These are phyloP conservation scores for Vigna mungo DNA, from an alignment of 306 rosid species.

Conservation along the genomic window DNA sequence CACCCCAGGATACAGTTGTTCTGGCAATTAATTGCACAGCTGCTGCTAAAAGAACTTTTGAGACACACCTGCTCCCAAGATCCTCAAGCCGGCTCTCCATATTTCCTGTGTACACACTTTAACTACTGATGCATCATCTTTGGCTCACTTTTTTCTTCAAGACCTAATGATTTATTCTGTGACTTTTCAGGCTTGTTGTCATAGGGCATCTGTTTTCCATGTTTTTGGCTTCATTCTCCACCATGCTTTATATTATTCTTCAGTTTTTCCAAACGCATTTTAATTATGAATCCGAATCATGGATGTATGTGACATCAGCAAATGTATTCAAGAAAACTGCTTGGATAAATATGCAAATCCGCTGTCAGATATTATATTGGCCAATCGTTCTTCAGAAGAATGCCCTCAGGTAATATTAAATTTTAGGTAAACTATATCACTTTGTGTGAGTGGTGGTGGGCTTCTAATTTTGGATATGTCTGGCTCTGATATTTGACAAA, in stretches of 20 bases:
- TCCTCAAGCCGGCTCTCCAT: constrained; percentile 52
- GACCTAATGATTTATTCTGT: constrained; percentile 45
- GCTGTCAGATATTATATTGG: constrained; percentile 91
- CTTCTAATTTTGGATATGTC: constrained; percentile 39
- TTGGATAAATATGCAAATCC: constrained; percentile 68
- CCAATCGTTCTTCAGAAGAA: constrained; percentile 81
- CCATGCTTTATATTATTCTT: constrained; percentile 65
- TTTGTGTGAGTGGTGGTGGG: constrained; percentile 30
- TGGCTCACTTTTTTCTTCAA: constrained; percentile 35
- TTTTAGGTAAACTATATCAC: constrained; percentile 19
- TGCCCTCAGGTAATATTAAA: constrained; percentile 68
- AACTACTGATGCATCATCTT: constrained; percentile 25
- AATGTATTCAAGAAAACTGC: constrained; percentile 61
- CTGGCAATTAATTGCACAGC: constrained; percentile 77
- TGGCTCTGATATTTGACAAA: constrained; percentile 33
- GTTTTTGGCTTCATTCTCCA: constrained; percentile 71
- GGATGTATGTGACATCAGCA: constrained; percentile 57
- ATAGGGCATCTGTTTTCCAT: constrained; percentile 66
- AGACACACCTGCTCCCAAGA: constrained; percentile 53
- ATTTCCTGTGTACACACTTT: constrained; percentile 52
- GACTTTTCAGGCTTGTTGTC: constrained; percentile 68
- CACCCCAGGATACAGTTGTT: constrained; percentile 73
- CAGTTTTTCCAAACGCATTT: constrained; percentile 62
- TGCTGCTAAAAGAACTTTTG: constrained; percentile 62
- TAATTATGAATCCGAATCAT: constrained; percentile 60